Evolutionary conservation across 2,329 filamentous ascomycete species (phyloP), one percentile per base, ranked within the genome.

Genomic region (Xylariomycetidae sp.): DNA sequence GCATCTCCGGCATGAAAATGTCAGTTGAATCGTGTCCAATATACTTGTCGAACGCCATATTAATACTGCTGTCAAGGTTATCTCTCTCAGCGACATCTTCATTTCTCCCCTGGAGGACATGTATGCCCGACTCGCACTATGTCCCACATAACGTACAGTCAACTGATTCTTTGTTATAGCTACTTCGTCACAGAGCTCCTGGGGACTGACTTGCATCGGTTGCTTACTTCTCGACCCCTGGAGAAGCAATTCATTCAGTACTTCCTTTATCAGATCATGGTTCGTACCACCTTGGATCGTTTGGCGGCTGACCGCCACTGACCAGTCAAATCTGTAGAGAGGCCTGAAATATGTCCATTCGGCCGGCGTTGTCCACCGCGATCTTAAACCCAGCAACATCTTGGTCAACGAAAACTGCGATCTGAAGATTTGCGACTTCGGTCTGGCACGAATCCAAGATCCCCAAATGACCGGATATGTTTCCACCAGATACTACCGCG

Each of bases 201-300:
- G 45, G 92, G 92, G 38, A 98, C 92, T 56, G 92, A 98, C 64
- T 74, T 98, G 45, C 92, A 98, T 69, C 82, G 92, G 48, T 78
- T 98, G 43, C 78, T 98, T 51, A 97, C 90, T 31, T 97, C 92
- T 30, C 76, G 92, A 59, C 92, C 92, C 16, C 80, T 98, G 33
- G 92, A 98, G 74, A 97, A 95, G 70, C 92, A 98, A 64, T 98
- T 98, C 64, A 97, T 98, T 55, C 92, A 98, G 69, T 98, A 98
- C 69, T 98, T 98, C 63, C 77, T 98, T 41, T 98, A 98, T 66
- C 92, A 98, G 67, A 98, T 98, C 56, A 78, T 97, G 72, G 90
- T 96, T 69, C 54, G 83, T 46, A 19, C 20, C n/a, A n/a, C n/a
- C n/a, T n/a, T n/a, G n/a, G n/a, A n/a, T n/a, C n/a, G n/a, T n/a